Evolutionary conservation across 2,329 filamentous ascomycete genomes (phyloP), one percentile per base, ranked within the genome.

Genomic region (Rugonectria rugulosa): DNA sequence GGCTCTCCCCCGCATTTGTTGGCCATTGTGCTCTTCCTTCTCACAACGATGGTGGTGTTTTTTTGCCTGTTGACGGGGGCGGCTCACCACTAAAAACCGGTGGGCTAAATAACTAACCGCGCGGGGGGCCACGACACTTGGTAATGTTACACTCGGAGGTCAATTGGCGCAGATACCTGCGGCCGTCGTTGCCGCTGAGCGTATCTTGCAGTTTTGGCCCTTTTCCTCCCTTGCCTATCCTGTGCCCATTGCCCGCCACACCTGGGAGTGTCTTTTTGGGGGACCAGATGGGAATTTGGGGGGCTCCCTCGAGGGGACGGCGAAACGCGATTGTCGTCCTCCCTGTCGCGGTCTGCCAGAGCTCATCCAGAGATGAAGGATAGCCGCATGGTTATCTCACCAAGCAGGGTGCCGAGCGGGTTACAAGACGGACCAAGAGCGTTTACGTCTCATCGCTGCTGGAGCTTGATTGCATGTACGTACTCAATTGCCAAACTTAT

Each of bases 1-100:
- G n/a, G 8, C 7, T 10, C 44, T 67, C 56, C 64, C 62, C 64
- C 64, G 62, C 64, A 67, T 64, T 67, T 67, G 66, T 32, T 32
- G 12, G 7, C 26, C 12, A 29, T 32, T 32, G 5, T 32, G 7
- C 11, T 14, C 29, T 14, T 27, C 11, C n/a, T 14, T 49, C 55
- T 58, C 50, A 53, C 48, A 50, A 51, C 52, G 15, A 48, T 24
- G 24, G 43, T 37, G 32, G 11, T 19, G 5, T n/a, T n/a, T n/a
- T n/a, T 27, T 27, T 27, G 26, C 26, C 11, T n/a, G n/a, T n/a
- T 19, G 8, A 38, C 19, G 15, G 34, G 34, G 17, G 34, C n/a
- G 15, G 9, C 36, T 9, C 20, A 11, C 20, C 19, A 20, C 29
- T 31, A 5, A n/a, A n/a, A n/a, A n/a, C n/a, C n/a, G n/a, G n/a